Evolutionary conservation across 2,329 filamentous ascomycete genomes (phyloP), one percentile per base, ranked within the genome.

Genomic region (Parastagonospora nodorum): DNA sequence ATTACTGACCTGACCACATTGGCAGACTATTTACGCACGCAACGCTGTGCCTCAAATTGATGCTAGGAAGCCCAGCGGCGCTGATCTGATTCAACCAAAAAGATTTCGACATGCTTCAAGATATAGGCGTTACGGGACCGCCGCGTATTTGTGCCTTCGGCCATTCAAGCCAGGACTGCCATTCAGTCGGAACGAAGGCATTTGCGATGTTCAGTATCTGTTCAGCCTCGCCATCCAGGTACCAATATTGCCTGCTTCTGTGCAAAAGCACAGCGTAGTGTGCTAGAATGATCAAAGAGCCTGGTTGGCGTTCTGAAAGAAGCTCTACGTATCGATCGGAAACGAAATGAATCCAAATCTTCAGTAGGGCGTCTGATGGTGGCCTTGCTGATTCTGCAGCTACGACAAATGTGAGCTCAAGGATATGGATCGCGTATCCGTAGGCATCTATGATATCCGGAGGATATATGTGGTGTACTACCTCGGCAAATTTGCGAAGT

Each of bases 251-350:
- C 11, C 51, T 35, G 8, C 58, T 53, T 32, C 60, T 57, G 15
- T 48, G 44, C 7, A 75, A 38, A 15, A 75, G 45, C 8, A 74
- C 67, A 16, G 68, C 71, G 45, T 67, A 74, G 48, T 74, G 67
- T 11, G 70, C 67, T 40, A 74, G 63, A 24, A 75, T 69, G 42
- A 74, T 64, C 42, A 74, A 46, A 14, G 69, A 68, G 7, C 66
- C 61, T 4, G 69, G 68, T 38, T 72, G 64, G 31, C 58, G 57
- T 33, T 66, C 58, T 10, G 58, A 61, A 8, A 73, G 52, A 32
- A 68, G 45, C 31, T 68, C 65, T 24, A 69, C 38, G 28, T 68
- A 69, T 30, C 62, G 57, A 11, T 64, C 56, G 0, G 58, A 52
- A 6, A 69, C 45, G 9, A 58, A 47, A 42, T 67, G 63, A 5